Evolutionary conservation across 352 stramenopile genomes (phyloP).

Genomic region (Nothophytophthora sp.): DNA sequence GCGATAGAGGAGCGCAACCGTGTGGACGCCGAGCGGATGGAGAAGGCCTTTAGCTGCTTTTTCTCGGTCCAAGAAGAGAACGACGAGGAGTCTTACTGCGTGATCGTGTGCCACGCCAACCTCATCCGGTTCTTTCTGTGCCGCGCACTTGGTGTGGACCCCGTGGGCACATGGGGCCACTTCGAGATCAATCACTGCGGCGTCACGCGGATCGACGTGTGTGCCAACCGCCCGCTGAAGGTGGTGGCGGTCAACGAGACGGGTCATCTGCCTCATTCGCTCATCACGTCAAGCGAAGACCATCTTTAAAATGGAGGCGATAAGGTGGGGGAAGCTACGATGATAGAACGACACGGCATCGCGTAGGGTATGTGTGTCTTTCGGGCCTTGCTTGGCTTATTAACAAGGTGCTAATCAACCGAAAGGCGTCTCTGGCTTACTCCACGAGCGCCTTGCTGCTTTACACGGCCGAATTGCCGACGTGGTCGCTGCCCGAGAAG

Average conservation of each 20-base stretch:
- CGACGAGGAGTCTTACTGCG: slow-evolving; percentile 59
- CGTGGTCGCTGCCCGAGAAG: slow-evolving; percentile 35
- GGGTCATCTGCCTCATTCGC: slow-evolving; percentile 69
- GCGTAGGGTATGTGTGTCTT: too few relatives aligned
- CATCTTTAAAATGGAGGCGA: slow-evolving; percentile 55
- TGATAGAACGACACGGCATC: too few relatives aligned
- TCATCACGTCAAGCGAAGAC: slow-evolving; percentile 86
- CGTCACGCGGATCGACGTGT: slow-evolving; percentile 78
- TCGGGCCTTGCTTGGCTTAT: too few relatives aligned
- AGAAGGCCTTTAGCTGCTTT: slow-evolving; percentile 58
- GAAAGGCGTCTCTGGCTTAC: neutral
- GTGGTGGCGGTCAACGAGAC: slow-evolving; percentile 81
- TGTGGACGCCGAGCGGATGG: slow-evolving; percentile 61
- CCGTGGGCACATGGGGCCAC: slow-evolving; percentile 67
- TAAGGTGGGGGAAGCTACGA: too few relatives aligned
- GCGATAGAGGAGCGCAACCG: slow-evolving; percentile 33
- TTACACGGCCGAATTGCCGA: slow-evolving; percentile 37
- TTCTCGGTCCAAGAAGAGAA: slow-evolving; percentile 39
- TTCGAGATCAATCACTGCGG: slow-evolving; percentile 89
- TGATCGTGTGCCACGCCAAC: slow-evolving; percentile 86
- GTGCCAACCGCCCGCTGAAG: slow-evolving; percentile 66
- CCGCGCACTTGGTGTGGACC: slow-evolving; percentile 60
- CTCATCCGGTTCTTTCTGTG: slow-evolving; percentile 85
- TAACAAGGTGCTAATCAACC: neutral
- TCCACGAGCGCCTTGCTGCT: neutral